A percentile compares a stretch with the other conserved stretches of the same genome.
Conservation (phyloP, 805 yeast species). For the Candida glaebosa region DNA sequence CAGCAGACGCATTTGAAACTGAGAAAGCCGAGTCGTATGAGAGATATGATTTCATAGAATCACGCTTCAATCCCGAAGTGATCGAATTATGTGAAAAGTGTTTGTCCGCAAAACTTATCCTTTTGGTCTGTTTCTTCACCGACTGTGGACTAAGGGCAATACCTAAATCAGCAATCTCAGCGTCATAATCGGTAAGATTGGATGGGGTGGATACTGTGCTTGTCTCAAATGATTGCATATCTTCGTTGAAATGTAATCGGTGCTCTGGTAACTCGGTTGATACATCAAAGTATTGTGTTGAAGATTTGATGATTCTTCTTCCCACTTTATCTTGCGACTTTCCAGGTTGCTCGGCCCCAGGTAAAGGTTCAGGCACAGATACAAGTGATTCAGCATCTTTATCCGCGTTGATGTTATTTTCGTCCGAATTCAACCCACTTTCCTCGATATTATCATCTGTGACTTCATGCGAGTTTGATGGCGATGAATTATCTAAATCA, state of each 20-base stretch:
- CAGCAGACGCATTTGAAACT: conserved; percentile 17
- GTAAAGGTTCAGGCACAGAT: conserved; percentile 1
- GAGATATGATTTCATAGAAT: conserved; percentile 48
- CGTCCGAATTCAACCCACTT: background rate
- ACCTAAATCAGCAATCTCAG: conserved; percentile 41
- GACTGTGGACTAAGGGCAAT: conserved; percentile 40
- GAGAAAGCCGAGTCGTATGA: conserved; percentile 61
- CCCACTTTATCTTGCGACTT: background rate
- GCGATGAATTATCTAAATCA: conserved; percentile 25
- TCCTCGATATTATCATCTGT: background rate
- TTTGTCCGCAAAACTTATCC: conserved; percentile 25
- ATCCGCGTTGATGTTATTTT: background rate
- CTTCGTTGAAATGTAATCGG: background rate
- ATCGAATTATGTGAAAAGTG: conserved; percentile 29
- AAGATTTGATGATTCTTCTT: conserved; percentile 9
- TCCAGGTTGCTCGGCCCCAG: background rate
- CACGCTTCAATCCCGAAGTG: conserved; percentile 29
- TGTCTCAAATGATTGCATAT: conserved; percentile 8
- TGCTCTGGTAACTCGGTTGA: conserved; percentile 12
- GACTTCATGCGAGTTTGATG: conserved; percentile 9
- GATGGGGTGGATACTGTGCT: conserved; percentile 32
- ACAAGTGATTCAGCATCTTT: conserved; percentile 5
- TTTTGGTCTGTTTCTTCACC: conserved; percentile 16
- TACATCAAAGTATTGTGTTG: conserved; percentile 21
- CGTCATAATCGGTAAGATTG: conserved; percentile 35